Base-by-base conservation (phyloP, 2,329 filamentous ascomycete species). In the Penicillium digitatum region DNA sequence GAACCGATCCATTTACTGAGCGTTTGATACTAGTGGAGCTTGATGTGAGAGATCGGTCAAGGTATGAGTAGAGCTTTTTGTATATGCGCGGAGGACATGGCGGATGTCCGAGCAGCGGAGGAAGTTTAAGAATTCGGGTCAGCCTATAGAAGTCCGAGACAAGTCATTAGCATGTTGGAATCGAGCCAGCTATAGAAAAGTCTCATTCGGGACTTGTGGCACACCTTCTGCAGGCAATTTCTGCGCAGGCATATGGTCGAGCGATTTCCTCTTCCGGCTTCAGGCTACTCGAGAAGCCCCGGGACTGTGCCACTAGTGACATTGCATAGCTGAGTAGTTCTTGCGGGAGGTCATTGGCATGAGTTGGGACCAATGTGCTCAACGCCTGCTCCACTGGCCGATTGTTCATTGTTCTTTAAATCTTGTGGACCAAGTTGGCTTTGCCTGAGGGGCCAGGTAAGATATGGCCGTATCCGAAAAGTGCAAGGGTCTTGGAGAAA, bases 211-310 rank as follows among this genome's bases (percentile, higher is more conserved):
- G 32, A 12, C 3, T 32, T 14, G 22, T 46, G 3, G 27, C 64
- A 42, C 75, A 89, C 88, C 89, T 84, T 64, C 93, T 90, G 69
- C 92, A 97, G 20, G 94, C 94, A 57, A 99, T 82, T 73, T 96
- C 87, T 14, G 89, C 88, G 70, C 91, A 96, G 4, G 87, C 88
- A 71, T 94, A 94, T 5, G 83, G 81, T 20, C 92, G 82, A n/a
- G 87, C 90, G 61, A 94, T 85, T 71, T 96, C 92, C 71, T 96
- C 91, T 53, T 95, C 90, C 3, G 86, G 81, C 69, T 91, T 95
- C 50, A 96, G 79, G 16, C 83, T 87, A 66, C 84, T 86, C 47
- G 89, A 90, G 65, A 85, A 86, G 67, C 86, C 84, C 32, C 89
- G 85, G 12, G 90, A 95, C 72, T 94, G 90, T 2, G 89, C 86